These are phyloP conservation scores for Quercus tomentella DNA, from an alignment of 331 rosid species.

Conservation along the genomic window DNA sequence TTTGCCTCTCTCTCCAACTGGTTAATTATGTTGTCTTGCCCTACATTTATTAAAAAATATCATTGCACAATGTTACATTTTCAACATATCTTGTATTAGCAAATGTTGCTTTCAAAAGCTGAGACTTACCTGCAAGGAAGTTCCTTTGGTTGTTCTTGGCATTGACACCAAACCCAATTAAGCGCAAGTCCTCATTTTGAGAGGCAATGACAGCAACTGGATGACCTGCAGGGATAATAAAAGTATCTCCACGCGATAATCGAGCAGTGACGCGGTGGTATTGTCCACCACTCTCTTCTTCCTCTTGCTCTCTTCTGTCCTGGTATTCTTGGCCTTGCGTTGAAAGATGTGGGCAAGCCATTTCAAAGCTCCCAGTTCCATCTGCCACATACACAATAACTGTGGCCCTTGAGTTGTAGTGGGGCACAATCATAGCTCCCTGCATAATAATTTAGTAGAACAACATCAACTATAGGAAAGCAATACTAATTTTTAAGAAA, in stretches of 20 bases:
- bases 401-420: constrained; percentile 50
- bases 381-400: constrained; percentile 26
- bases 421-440: constrained; percentile 64
- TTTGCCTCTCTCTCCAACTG: constrained; percentile 39
- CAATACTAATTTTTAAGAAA: too few relatives aligned
- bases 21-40: constrained; percentile 52
- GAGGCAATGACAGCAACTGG: constrained; percentile 46
- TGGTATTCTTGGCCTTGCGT: constrained; percentile 2
- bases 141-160: constrained; percentile 46
- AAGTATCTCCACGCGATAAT: constrained; percentile 33
- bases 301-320: constrained; percentile 4
- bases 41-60: constrained; percentile 9
- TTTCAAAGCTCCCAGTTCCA: constrained; percentile 51
- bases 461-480: not conserved
- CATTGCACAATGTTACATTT: not conserved
- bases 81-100: too few relatives aligned
- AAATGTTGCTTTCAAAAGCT: not conserved
- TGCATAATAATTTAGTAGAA: not conserved
- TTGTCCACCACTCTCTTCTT: not conserved
- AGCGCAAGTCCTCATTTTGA: constrained; percentile 18
- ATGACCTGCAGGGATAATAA: constrained; percentile 51
- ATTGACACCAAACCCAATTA: constrained; percentile 46
- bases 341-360: constrained; percentile 39
- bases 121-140: constrained; percentile 54
- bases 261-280: constrained; percentile 17